Evolutionary conservation across 2,329 filamentous ascomycete species (phyloP).

Genomic region (Fragosphaeria purpurea): DNA sequence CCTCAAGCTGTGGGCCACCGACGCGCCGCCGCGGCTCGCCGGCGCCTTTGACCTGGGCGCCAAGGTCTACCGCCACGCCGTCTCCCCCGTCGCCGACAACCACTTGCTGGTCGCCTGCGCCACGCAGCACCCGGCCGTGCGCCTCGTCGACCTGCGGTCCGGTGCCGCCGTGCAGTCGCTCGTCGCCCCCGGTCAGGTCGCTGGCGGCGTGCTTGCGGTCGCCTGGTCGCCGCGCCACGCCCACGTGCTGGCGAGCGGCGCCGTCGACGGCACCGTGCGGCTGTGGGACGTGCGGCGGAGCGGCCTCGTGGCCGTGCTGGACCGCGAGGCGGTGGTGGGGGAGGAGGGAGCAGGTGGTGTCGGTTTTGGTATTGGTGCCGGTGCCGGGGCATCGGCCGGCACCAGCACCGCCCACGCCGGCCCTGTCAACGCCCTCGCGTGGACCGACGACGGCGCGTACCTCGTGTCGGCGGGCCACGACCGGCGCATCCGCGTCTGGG

Average conservation of each 20-base stretch:
- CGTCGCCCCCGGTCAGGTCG: conserved; percentile 46
- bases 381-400: conserved; percentile 17
- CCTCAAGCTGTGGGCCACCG: conserved; percentile 64
- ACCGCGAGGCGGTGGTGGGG: conserved; percentile 75
- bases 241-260: conserved; percentile 71
- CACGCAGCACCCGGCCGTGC: conserved; percentile 74
- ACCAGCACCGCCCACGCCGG: conserved; percentile 63
- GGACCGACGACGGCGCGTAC: conserved; percentile 70
- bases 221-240: conserved; percentile 77
- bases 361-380: conserved; percentile 23
- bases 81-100: conserved; percentile 56
- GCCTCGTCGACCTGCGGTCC: conserved; percentile 77
- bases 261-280: conserved; percentile 72
- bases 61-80: conserved; percentile 66
- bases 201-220: conserved; percentile 56
- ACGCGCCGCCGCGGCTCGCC: conserved; percentile 47
- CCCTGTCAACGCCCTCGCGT: conserved; percentile 73
- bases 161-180: conserved; percentile 65
- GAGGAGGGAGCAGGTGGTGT: conserved; percentile 27
- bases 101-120: conserved; percentile 78
- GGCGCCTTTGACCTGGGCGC: conserved; percentile 59
- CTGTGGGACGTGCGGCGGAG: conserved; percentile 82
- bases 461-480: conserved; percentile 79
- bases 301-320: conserved; percentile 64
- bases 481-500: conserved; percentile 76